Percentiles rank a stretch among this genome's conserved stretches.
phyloP scores from a whole-genome alignment of 2,329 filamentous ascomycete genomes.

The Cladosporium sp. region DNA sequence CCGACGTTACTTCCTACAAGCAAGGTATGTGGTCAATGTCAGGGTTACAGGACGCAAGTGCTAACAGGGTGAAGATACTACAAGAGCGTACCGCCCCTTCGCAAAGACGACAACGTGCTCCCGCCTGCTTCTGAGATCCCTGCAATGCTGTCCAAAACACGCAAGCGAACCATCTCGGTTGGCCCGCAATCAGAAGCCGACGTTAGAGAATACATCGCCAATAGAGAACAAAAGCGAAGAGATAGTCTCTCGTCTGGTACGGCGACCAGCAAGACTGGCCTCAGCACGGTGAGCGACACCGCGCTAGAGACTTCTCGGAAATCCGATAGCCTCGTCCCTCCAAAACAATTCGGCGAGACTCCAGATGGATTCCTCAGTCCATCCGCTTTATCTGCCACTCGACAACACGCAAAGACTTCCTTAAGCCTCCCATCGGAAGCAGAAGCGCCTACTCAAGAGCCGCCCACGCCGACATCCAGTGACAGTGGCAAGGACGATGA shows the following conservation, averaged over 20 bases:
- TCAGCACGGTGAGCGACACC: not conserved
- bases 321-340: not conserved
- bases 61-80: constrained; percentile 59
- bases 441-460: not conserved
- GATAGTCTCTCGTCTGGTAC: constrained; percentile 50
- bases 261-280: not conserved
- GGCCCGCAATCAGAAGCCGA: constrained; percentile 95
- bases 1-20: constrained; percentile 83
- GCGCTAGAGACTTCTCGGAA: not conserved
- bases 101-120: constrained; percentile 80
- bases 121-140: constrained; percentile 86
- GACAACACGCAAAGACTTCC: constrained; percentile 2
- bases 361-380: constrained; percentile 17
- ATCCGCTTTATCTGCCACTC: constrained; percentile 34
- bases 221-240: constrained; percentile 66
- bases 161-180: constrained; percentile 77
- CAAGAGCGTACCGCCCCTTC: constrained; percentile 68
- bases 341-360: constrained; percentile 5
- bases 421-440: no score
- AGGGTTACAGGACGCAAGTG: not conserved
- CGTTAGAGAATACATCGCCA: constrained; percentile 90
- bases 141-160: constrained; percentile 70
- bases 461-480: constrained; percentile 15
- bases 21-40: constrained; percentile 52
- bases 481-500: constrained; percentile 33